Evolutionary conservation across 306 rosid genomes (phyloP), one percentile per base, ranked within the genome.

Genomic region (Lupinus albus): DNA sequence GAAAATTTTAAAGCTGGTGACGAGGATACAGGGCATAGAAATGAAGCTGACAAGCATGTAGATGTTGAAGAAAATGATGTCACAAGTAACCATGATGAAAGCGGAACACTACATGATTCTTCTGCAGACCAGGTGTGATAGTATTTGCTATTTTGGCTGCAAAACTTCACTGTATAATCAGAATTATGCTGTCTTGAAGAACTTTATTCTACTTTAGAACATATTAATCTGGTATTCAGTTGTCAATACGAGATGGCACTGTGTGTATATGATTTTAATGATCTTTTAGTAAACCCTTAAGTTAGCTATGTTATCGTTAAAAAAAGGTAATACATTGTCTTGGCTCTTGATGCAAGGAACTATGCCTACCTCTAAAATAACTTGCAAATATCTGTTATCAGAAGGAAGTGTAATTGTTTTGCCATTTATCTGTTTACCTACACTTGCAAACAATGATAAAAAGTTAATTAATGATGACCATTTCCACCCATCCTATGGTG

Each of bases 91-190:
- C 58, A 73, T 54, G 88, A 89, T 42, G 65, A 70, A 60, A 73
- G 69, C 55, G 93, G 71, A 32, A 25, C 16, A 72, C 25, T 70
- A 69, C 80, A 76, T 14, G 88, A 68, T 61, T 70, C 88, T 75
- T 60, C 79, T 42, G 25, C 63, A 48, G 70, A 76, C 72, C 78
- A 86, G 95, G 93, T 89, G 73, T 71, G 83, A 39, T 20, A 32
- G 13, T 62, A 38, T 45, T 64, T 62, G 55, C 57, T 54, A 20
- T 38, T 66, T n/a, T 50, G 33, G 33, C 58, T 74, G 52, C 64
- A 38, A 52, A 69, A 16, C 64, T 75, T 68, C 51, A 62, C 41
- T 46, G 75, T 80, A 66, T 49, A 61, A 46, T 70, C 18, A 47
- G 46, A 55, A 59, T 65, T 65, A 14, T 47, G 20, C 48, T 67